Percentiles rank a stretch among this genome's conserved stretches.
Conservation (phyloP, 192 early-diverging fungal genomes). For the Linderina pennispora region DNA sequence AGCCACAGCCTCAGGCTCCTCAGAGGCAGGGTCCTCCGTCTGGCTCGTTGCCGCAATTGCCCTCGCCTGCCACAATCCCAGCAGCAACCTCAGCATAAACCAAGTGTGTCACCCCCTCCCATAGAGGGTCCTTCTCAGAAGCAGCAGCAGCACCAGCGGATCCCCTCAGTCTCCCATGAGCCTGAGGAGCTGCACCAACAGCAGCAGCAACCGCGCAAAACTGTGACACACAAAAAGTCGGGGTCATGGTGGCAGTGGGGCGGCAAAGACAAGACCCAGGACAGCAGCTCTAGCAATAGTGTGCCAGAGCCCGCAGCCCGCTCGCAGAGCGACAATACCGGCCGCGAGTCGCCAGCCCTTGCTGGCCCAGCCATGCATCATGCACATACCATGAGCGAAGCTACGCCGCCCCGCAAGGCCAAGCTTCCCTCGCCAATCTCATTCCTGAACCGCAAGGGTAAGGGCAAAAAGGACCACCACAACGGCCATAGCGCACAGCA, state of each 20-base stretch:
- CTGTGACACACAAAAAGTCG: constrained; percentile 40
- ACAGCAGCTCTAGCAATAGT: not conserved
- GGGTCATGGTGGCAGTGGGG: constrained; percentile 47
- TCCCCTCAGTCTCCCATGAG: too few species aligned
- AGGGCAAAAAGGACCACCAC: constrained; percentile 41
- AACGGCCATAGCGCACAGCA: constrained; percentile 6
- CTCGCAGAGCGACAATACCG: not conserved
- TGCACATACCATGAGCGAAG: not conserved
- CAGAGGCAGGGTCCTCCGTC: too few species aligned
- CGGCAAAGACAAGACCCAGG: constrained; percentile 5
- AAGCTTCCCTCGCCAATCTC: constrained; percentile 42
- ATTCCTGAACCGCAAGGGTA: constrained; percentile 35
- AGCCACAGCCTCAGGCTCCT: too few species aligned
- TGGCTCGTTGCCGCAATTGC: too few species aligned
- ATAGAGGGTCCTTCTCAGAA: not conserved
- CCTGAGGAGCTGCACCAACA: not conserved
- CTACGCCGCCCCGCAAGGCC: constrained; percentile 15
- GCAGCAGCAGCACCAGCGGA: constrained; percentile 1
- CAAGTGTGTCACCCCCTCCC: too few species aligned
- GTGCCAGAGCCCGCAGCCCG: not conserved
- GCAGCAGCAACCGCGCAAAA: constrained; percentile 8
- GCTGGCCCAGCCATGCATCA: not conserved
- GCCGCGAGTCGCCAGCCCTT: not conserved
- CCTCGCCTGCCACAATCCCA: too few species aligned
- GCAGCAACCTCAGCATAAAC: not conserved